A percentile compares a stretch with the other conserved stretches of the same genome.
These are phyloP conservation scores for Scheffersomyces illinoinensis DNA, from an alignment of 1,139 yeast species.

Conservation along the genomic window DNA sequence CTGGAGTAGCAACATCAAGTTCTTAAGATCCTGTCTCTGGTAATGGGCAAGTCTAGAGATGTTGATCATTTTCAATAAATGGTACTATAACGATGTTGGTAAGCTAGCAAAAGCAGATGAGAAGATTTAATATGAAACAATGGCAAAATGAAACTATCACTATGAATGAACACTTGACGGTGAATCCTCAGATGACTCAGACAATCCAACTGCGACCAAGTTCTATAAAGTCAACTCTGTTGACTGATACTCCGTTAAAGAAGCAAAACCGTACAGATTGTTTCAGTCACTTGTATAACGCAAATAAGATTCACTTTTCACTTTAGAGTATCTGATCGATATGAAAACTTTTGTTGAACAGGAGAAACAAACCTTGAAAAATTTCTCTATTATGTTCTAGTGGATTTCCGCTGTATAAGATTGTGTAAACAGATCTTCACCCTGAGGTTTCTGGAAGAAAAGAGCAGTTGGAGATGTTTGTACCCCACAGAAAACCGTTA, in stretches of 20 bases:
- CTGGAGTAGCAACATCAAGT: slow-evolving; percentile 34
- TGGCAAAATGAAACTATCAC: not conserved
- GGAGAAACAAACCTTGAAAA: too few relatives aligned
- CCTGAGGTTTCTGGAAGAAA: not conserved
- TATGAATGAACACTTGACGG: not conserved
- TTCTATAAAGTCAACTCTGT: too few relatives aligned
- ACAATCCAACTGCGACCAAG: not conserved
- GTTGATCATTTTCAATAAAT: slow-evolving; percentile 26
- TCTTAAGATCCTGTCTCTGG: slow-evolving; percentile 35
- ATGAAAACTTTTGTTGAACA: too few relatives aligned
- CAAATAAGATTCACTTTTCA: too few relatives aligned
- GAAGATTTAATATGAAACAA: not conserved
- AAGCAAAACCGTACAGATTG: too few relatives aligned
- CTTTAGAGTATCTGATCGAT: too few relatives aligned
- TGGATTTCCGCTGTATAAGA: not conserved
- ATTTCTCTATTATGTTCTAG: not conserved
- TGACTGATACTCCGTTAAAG: too few relatives aligned
- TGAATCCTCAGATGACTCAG: not conserved
- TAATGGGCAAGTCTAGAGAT: slow-evolving; percentile 38
- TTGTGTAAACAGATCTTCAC: not conserved
- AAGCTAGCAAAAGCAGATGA: not conserved
- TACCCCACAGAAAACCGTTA: not conserved
- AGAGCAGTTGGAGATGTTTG: not conserved
- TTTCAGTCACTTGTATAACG: too few relatives aligned
- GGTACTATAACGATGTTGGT: slow-evolving; percentile 2